phyloP scores from a whole-genome alignment of 139 green algal genomes.

The Chlamydomonas sp. region DNA sequence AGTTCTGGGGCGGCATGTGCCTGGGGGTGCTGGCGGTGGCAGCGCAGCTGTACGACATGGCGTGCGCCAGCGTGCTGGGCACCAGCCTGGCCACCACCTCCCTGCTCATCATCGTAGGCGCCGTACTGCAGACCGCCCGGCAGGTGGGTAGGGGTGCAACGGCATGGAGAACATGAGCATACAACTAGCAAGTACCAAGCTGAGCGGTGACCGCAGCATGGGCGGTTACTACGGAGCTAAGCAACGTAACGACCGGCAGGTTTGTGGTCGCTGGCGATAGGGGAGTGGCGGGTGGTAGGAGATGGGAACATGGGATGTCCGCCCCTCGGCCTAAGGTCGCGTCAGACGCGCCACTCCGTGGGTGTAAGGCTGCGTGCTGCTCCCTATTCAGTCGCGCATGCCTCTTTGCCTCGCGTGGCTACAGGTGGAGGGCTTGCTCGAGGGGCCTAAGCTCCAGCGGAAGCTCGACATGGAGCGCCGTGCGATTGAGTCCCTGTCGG shows the following conservation, averaged over 20 bases:
- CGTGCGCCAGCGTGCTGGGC: slow-evolving; percentile 51
- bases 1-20: slow-evolving; percentile 66
- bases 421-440: slow-evolving; percentile 53
- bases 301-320: too few relatives aligned
- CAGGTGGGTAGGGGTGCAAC: slow-evolving; percentile 42
- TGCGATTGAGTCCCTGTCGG: slow-evolving; percentile 45
- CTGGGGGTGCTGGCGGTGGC: slow-evolving; percentile 57
- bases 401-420: background rate
- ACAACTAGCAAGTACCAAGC: background rate
- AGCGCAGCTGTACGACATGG: slow-evolving; percentile 53
- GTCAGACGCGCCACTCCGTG: too few relatives aligned
- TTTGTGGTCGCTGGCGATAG: too few relatives aligned
- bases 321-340: too few relatives aligned
- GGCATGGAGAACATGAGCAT: background rate
- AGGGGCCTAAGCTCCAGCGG: slow-evolving; percentile 52
- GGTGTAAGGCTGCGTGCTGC: background rate
- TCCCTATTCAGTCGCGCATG: background rate
- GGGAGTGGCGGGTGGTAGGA: too few relatives aligned
- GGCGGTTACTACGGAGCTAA: background rate
- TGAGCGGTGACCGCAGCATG: background rate
- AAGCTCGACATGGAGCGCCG: slow-evolving; percentile 47
- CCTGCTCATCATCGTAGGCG: slow-evolving; percentile 72
- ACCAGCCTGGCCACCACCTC: slow-evolving; percentile 59
- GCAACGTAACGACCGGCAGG: too few relatives aligned
- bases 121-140: slow-evolving; percentile 64